These are phyloP conservation scores for Suillus clintonianus DNA, from an alignment of 768 basidiomycete species.

Conservation along the genomic window DNA sequence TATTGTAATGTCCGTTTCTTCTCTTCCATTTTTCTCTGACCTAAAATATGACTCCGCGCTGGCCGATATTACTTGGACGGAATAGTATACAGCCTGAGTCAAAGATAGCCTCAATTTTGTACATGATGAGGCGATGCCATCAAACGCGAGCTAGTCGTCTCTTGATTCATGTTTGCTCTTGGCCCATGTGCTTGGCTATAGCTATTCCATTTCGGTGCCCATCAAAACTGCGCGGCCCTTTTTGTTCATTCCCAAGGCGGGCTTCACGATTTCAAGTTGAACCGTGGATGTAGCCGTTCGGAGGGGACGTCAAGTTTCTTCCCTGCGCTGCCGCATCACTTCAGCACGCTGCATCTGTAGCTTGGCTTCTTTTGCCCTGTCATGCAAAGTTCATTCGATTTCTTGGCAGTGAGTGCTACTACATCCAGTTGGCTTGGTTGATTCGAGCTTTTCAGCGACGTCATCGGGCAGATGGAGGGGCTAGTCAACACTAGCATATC, in stretches of 20 bases:
- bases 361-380: not conserved
- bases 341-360: not conserved
- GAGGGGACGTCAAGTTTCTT: not conserved
- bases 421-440: not conserved
- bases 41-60: not conserved
- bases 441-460: not conserved
- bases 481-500: no score
- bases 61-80: not conserved
- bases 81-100: not conserved
- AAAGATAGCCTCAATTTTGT: not conserved
- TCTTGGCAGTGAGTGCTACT: not conserved
- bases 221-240: not conserved
- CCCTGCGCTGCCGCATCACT: not conserved
- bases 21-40: not conserved
- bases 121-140: not conserved
- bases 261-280: not conserved
- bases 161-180: not conserved
- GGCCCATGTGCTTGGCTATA: not conserved
- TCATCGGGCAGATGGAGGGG: no score
- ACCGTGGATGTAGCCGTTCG: not conserved
- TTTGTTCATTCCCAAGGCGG: not conserved
- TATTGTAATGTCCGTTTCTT: not conserved
- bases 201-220: not conserved
- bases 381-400: not conserved
- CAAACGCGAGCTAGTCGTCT: not conserved